Conservation (phyloP, 805 yeast genomes). For the Ogataea naganishii region DNA sequence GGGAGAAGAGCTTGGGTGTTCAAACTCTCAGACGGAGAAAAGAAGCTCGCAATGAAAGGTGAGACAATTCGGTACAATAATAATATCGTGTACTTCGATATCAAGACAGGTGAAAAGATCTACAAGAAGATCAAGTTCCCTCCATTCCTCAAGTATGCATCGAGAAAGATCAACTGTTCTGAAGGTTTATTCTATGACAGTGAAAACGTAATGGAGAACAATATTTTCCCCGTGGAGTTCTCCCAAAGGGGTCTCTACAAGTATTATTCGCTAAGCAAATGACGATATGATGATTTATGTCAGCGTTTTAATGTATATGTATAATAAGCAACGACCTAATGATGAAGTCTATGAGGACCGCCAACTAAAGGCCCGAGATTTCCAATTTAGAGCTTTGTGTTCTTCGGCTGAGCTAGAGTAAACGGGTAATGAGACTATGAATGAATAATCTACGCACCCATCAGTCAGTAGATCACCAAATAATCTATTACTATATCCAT, state of each 20-base stretch:
- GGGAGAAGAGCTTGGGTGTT: constrained; percentile 83
- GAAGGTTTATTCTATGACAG: constrained; percentile 35
- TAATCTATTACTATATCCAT: too few species aligned
- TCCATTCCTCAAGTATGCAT: constrained; percentile 41
- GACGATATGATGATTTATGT: constrained; percentile 4
- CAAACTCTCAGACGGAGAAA: constrained; percentile 25
- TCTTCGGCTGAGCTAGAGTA: too few species aligned
- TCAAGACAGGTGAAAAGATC: constrained; percentile 55
- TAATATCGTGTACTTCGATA: constrained; percentile 48
- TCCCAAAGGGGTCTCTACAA: constrained; percentile 44
- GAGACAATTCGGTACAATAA: constrained; percentile 20
- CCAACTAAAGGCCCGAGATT: too few species aligned
- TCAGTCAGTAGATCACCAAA: too few species aligned
- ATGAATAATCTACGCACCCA: too few species aligned
- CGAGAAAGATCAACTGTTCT: constrained; percentile 46
- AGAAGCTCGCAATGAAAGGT: constrained; percentile 13
- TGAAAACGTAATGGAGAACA: constrained; percentile 22
- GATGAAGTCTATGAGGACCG: too few species aligned
- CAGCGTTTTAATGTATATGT: constrained; percentile 1
- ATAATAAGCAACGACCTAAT: too few species aligned
- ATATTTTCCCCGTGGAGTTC: constrained; percentile 45
- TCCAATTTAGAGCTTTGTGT: too few species aligned
- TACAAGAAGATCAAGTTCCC: constrained; percentile 37
- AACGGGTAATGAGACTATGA: too few species aligned
- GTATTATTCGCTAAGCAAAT: constrained; percentile 46